phyloP scores from a whole-genome alignment of 257 asterid species.

The Scutellaria barbata region DNA sequence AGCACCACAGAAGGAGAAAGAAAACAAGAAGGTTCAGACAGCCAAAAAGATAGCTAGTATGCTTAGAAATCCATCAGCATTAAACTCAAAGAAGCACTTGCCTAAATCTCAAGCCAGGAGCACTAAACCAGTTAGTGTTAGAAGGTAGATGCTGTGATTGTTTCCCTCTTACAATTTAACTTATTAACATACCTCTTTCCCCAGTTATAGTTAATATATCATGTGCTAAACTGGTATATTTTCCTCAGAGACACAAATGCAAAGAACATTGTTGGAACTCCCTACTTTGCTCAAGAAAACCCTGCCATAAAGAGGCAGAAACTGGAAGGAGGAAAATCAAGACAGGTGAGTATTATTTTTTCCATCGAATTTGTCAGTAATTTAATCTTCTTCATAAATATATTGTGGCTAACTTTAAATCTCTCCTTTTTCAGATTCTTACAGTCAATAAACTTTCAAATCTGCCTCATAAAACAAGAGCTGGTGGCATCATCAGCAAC shows the following conservation, averaged over 20 bases:
- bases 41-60: slow-evolving; percentile 69
- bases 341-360: slow-evolving; percentile 56
- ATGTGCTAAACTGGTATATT: slow-evolving; percentile 23
- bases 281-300: slow-evolving; percentile 71
- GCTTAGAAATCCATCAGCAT: slow-evolving; percentile 66
- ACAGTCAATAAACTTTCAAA: slow-evolving; percentile 62
- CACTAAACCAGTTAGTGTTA: slow-evolving; percentile 56
- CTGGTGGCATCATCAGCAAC: slow-evolving; percentile 49
- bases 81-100: slow-evolving; percentile 56
- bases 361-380: not conserved
- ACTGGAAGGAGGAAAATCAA: slow-evolving; percentile 80
- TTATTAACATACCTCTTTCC: not conserved
- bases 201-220: not conserved
- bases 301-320: slow-evolving; percentile 94
- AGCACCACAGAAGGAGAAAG: slow-evolving; percentile 48
- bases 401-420: not conserved
- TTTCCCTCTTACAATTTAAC: not conserved
- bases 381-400: not conserved
- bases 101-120: slow-evolving; percentile 57
- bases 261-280: slow-evolving; percentile 59
- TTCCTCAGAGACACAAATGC: slow-evolving; percentile 54
- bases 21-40: slow-evolving; percentile 55
- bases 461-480: slow-evolving; percentile 79
- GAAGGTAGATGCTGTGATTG: slow-evolving; percentile 48
- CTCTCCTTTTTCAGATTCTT: slow-evolving; percentile 62